Evolutionary conservation across 2,329 filamentous ascomycete genomes (phyloP).

Genomic region (Macrophomina phaseolina): DNA sequence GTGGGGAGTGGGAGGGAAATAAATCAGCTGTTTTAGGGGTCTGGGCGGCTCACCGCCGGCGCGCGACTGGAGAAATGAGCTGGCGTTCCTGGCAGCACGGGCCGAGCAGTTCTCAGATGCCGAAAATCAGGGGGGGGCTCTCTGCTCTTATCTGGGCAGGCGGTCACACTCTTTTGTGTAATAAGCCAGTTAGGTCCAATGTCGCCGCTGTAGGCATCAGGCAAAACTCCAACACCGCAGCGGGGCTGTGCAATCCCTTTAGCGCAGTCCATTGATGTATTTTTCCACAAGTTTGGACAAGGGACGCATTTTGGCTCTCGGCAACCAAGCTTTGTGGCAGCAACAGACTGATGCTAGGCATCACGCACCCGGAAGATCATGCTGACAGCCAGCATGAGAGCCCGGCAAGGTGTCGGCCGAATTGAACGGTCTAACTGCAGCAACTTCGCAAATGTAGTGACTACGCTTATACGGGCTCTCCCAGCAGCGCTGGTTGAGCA

Average conservation of each 20-base stretch:
- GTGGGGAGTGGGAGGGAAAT: slow-evolving; percentile 24
- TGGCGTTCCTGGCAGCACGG: slow-evolving; percentile 23
- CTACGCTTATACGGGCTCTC: background rate
- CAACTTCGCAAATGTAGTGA: background rate
- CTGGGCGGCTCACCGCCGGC: slow-evolving; percentile 23
- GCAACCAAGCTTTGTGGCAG: too few species aligned
- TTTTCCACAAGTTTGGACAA: background rate
- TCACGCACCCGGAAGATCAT: background rate
- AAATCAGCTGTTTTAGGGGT: slow-evolving; percentile 25
- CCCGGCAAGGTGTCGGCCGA: background rate
- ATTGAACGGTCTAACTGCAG: too few species aligned
- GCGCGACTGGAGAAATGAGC: slow-evolving; percentile 23
- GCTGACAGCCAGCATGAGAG: too few species aligned
- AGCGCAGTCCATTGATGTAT: too few species aligned
- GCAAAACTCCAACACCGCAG: too few species aligned
- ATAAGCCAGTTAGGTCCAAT: too few species aligned
- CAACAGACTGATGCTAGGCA: too few species aligned
- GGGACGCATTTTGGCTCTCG: background rate
- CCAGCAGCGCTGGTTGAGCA: background rate
- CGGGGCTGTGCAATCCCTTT: too few species aligned
- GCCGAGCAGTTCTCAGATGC: slow-evolving; percentile 5
- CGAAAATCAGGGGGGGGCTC: slow-evolving; percentile 7
- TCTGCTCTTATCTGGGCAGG: background rate
- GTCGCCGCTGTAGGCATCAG: too few species aligned
- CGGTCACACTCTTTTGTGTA: background rate